Base-by-base conservation (phyloP, 495 filamentous ascomycete species). In the Aspergillus sclerotiicarbonarius region DNA sequence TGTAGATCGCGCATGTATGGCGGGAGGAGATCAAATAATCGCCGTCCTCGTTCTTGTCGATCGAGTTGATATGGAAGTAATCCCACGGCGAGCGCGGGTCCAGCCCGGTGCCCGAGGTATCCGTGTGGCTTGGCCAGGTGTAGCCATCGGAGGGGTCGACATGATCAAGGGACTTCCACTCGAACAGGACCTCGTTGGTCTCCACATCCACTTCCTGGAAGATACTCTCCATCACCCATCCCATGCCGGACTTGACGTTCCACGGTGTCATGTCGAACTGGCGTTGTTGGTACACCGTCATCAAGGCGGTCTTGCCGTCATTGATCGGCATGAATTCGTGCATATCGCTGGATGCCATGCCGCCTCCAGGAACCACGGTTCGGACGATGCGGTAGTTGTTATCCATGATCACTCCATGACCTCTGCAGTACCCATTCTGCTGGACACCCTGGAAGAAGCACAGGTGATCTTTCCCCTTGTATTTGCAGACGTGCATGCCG, bases 21-120 rank as follows among this genome's bases (percentile, higher is more conserved):
- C 84, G 80, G 7, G 80, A 80, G 2, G 83, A 86, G 25, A 86
- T 79, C 39, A 86, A 62, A 62, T 86, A 86, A 67, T 84, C 79
- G 6, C 83, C 82, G 4, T 78, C 76, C 0, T 45, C 44, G 63
- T 83, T 78, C 66, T 84, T 85, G 62, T 86, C 83, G 51, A 87
- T 73, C 18, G 81, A 83, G 67, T 86, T 85, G 69, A 87, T 82
- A 67, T 85, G 83, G 71, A 86, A 86, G 65, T 82, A 86, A 66
- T 87, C 82, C 80, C 80, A 86, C 4, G 84, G 78, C 57, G 79
- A 65, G 55, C 62, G 64, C 43, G 73, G 67, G 45, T 71, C 62
- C 64, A 78, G 62, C 49, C 74, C 74, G 20, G 76, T 72, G 32
- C 78, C 72, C 58, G 72, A 76, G 51, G 76, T 76, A 68, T 81